A percentile compares a stretch with the other conserved stretches of the same genome.
These are phyloP conservation scores for Nakazawaea wickerhamii DNA, from an alignment of 805 yeast species.

Conservation along the genomic window DNA sequence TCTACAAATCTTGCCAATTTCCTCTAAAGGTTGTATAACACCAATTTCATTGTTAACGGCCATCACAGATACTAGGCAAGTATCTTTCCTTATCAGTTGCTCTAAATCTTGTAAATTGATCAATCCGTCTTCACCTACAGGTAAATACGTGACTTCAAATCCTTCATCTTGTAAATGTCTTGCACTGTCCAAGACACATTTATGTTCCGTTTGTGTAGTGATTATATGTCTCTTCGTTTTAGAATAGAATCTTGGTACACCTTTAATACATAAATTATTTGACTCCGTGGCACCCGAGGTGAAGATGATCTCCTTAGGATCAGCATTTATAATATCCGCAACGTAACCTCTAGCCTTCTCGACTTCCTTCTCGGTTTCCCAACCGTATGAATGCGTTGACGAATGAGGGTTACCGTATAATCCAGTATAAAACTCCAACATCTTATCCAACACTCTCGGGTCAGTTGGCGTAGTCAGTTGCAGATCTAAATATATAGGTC, in stretches of 20 bases:
- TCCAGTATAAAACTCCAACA: constrained; percentile 85
- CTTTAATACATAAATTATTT: constrained; percentile 91
- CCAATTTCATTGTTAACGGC: constrained; percentile 98
- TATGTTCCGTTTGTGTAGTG: constrained; percentile 96
- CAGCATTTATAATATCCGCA: constrained; percentile 84
- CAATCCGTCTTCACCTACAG: constrained; percentile 77
- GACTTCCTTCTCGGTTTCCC: constrained; percentile 95
- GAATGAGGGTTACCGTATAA: constrained; percentile 97
- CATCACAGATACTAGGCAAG: constrained; percentile 88
- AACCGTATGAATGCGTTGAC: constrained; percentile 93
- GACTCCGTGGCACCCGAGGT: constrained; percentile 98
- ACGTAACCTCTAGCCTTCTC: constrained; percentile 80
- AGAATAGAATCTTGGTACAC: constrained; percentile 89
- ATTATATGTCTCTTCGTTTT: constrained; percentile 90
- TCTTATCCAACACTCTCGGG: constrained; percentile 88
- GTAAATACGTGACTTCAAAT: constrained; percentile 89
- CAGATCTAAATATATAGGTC: constrained; percentile 95
- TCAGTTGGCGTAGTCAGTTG: constrained; percentile 99
- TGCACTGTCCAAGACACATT: constrained; percentile 96
- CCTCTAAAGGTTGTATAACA: constrained; percentile 92
- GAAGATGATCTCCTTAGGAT: constrained; percentile 93
- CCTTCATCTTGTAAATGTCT: constrained; percentile 96
- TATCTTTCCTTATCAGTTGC: constrained; percentile 82
- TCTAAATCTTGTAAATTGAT: constrained; percentile 73
- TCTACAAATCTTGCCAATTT: constrained; percentile 85